These are phyloP conservation scores for Ascomycota sp. DNA, from an alignment of 2,329 filamentous ascomycete species.

Conservation along the genomic window DNA sequence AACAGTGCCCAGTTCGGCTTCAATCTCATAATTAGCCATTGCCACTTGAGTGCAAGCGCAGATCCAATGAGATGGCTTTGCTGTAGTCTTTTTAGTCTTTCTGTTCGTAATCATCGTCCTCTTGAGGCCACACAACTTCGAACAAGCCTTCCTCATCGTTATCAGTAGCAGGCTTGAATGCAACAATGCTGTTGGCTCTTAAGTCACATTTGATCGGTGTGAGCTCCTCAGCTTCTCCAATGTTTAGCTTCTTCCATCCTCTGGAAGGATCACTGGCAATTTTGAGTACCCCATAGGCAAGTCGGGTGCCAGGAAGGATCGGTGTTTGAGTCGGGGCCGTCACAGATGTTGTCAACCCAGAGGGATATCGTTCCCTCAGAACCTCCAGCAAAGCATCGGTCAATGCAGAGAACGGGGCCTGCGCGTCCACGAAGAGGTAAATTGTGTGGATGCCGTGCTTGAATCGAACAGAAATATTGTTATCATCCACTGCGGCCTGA, in stretches of 20 bases:
- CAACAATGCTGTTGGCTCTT: slow-evolving; percentile 25
- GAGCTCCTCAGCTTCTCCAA: slow-evolving; percentile 13
- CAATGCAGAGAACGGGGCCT: slow-evolving; percentile 33
- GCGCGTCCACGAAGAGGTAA: slow-evolving; percentile 42
- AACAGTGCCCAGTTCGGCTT: no score
- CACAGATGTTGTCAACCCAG: slow-evolving; percentile 23
- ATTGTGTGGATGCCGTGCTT: slow-evolving; percentile 54
- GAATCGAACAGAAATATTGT: slow-evolving; percentile 46
- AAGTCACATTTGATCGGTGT: slow-evolving; percentile 22
- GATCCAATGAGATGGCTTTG: no score
- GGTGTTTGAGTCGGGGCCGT: slow-evolving; percentile 13
- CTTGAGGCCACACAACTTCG: slow-evolving; percentile 23
- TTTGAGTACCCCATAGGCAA: slow-evolving; percentile 26
- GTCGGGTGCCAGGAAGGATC: slow-evolving; percentile 18
- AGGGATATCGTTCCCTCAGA: slow-evolving; percentile 34
- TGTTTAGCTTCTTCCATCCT: slow-evolving; percentile 28
- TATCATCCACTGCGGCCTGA: slow-evolving; percentile 16
- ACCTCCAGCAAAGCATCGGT: slow-evolving; percentile 36
- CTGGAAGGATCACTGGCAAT: slow-evolving; percentile 21
- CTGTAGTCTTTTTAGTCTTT: background rate
- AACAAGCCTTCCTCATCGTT: slow-evolving; percentile 21
- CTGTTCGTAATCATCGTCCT: slow-evolving; percentile 18
- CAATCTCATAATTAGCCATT: no score
- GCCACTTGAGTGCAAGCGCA: no score
- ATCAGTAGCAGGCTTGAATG: slow-evolving; percentile 23